Evolutionary conservation across 176 grass and related monocot genomes (phyloP), one percentile per base, ranked within the genome.

Genomic region (Avena insularis): DNA sequence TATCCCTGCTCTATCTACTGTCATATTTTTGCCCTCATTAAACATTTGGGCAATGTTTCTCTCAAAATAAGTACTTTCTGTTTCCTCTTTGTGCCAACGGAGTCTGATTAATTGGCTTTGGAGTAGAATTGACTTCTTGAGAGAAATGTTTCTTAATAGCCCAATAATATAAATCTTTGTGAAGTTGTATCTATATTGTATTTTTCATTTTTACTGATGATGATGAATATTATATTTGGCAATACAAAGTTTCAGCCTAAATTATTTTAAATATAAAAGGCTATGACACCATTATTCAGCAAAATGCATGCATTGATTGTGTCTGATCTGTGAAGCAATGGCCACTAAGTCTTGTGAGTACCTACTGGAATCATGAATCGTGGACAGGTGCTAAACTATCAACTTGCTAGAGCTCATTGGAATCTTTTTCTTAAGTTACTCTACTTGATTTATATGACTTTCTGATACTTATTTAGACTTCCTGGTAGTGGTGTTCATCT

Each of bases 241-340:
- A 43, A 71, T 70, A 63, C n/a, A 80, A 63, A 63, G 8, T 25
- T 13, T 46, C 14, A 48, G 48, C 59, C 23, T 19, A 80, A 80
- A 64, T 80, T 80, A 7, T 80, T 80, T 4, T 80, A 47, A 58
- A 47, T 80, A 80, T 48, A 80, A 56, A 57, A 35, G 19, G 20
- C 36, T 61, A 48, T 46, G 40, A 10, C 46, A 67, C 14, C 79
- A 81, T 50, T 51, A 51, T 68, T 53, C 47, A 68, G 62, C 9
- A 82, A 82, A 64, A 35, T 79, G 55, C 5, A 12, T 79, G 11
- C 54, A 40, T 79, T 79, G 53, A 21, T 59, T 79, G 15, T 79
- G 29, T n/a, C 50, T 58, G 33, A 33, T 38, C 53, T 20, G 29
- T n/a, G 16, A 38, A 79, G 29, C 9, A 55, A 57, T 79, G 62